Base-by-base conservation (phyloP, 805 yeast genomes). In the Barnettozyma populi region DNA sequence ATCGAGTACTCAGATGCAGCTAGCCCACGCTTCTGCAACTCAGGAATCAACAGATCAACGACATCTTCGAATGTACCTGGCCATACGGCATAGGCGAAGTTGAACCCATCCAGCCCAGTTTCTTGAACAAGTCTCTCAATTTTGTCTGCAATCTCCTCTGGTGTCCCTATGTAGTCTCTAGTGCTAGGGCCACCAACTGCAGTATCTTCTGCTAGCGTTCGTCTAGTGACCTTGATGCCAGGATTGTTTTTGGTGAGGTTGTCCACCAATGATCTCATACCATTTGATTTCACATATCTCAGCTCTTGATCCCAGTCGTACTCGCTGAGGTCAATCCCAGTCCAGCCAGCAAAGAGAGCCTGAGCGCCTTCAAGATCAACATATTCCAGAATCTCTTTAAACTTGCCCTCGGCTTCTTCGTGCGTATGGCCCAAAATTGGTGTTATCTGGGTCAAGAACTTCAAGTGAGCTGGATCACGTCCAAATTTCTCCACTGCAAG, bases 271-370 rank as follows among this genome's bases (percentile, higher is more conserved):
- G 32, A 29, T 14, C 32, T 29, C 16, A 29, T 29, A 29, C 32
- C 32, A 11, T 29, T 29, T 29, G 32, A 29, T 14, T 29, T 29
- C 16, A 29, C 32, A 29, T 29, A 14, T 7, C 13, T 11, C n/a
- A 29, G n/a, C 13, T 29, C 32, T 29, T 29, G 16, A 29, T 29
- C 32, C 32, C 32, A 29, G 16, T 7, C 53, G 72, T 77, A 37
- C 70, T 72, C 2, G 77, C 72, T 42, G 72, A 70, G 57, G 46
- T 70, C 73, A 44, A 69, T 59, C 2, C 72, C 74, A 4, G 71
- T 66, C 67, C 71, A 66, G 10, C 73, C 74, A 38, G 72, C 59
- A 47, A 70, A 68, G 13, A 67, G 53, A 1, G 69, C 70, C 45
- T 67, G 68, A 2, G 67, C 68, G 13, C 70, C 71, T 41, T 67